These are phyloP conservation scores for Populus simonii DNA, from an alignment of 345 rosid genomes.

Conservation along the genomic window DNA sequence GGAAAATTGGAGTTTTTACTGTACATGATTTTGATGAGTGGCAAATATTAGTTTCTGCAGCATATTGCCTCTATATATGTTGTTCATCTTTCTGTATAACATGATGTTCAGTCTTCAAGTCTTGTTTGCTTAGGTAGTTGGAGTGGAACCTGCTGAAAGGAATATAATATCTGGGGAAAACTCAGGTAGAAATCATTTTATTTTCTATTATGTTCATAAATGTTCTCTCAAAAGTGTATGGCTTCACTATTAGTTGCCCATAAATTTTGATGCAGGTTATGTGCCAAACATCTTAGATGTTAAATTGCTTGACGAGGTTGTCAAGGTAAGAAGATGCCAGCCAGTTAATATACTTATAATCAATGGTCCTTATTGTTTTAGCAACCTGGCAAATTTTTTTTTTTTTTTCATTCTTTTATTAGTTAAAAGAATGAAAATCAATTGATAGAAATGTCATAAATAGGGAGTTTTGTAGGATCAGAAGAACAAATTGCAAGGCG, in stretches of 20 bases:
- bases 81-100: conserved; percentile 6
- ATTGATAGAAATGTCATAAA: not conserved
- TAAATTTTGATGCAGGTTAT: conserved; percentile 53
- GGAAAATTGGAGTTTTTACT: not conserved
- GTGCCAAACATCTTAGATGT: conserved; percentile 74
- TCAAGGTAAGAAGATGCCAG: conserved; percentile 45
- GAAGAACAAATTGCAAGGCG: not conserved
- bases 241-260: conserved; percentile 13
- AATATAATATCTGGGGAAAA: conserved; percentile 85
- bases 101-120: not conserved
- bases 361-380: not conserved
- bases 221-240: not conserved
- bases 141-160: conserved; percentile 96
- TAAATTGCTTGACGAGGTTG: conserved; percentile 81
- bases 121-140: conserved; percentile 57
- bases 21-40: not conserved
- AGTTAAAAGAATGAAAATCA: not conserved
- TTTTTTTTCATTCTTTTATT: not conserved
- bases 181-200: conserved; percentile 44
- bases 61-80: not conserved
- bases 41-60: not conserved
- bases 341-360: not conserved
- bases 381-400: not conserved
- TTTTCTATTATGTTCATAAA: conserved; percentile 10
- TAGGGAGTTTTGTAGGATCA: not conserved